Conservation (phyloP, 1,284 basidiomycete genomes). For the Leccinum pachyderme region DNA sequence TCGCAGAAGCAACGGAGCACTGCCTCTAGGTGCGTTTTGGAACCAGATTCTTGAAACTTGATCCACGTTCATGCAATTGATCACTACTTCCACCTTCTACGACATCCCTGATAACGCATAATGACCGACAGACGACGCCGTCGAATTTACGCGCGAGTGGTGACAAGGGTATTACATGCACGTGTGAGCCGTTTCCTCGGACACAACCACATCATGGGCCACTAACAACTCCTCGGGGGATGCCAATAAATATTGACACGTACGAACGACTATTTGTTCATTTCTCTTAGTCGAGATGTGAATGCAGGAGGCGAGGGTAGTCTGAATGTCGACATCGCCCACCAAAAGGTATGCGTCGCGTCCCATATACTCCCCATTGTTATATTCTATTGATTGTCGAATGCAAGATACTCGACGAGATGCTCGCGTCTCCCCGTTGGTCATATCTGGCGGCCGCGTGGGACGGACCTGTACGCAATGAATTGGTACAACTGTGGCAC, state of each 20-base stretch:
- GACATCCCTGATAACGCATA: neutral
- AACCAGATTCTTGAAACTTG: neutral
- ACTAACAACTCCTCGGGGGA: neutral
- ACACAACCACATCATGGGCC: neutral
- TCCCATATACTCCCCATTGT: neutral
- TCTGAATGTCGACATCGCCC: slow-evolving; percentile 53
- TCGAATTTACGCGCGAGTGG: slow-evolving; percentile 56
- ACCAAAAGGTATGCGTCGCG: slow-evolving; percentile 44
- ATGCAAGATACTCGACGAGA: slow-evolving; percentile 51
- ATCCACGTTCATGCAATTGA: neutral
- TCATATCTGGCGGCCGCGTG: slow-evolving; percentile 41
- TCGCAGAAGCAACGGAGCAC: slow-evolving; percentile 27
- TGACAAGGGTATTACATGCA: slow-evolving; percentile 46
- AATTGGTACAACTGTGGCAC: slow-evolving; percentile 57
- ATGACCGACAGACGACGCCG: slow-evolving; percentile 38
- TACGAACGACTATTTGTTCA: neutral
- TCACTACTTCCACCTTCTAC: neutral
- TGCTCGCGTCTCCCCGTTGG: slow-evolving; percentile 51
- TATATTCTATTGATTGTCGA: neutral
- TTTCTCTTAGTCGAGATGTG: slow-evolving; percentile 26
- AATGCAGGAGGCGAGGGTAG: slow-evolving; percentile 46
- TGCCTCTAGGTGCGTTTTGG: slow-evolving; percentile 19
- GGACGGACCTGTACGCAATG: slow-evolving; percentile 41
- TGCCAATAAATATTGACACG: neutral
- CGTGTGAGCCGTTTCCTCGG: slow-evolving; percentile 38